Evolutionary conservation across 768 basidiomycete species (phyloP), one percentile per base, ranked within the genome.

Genomic region (Psilocybe subaeruginosa): DNA sequence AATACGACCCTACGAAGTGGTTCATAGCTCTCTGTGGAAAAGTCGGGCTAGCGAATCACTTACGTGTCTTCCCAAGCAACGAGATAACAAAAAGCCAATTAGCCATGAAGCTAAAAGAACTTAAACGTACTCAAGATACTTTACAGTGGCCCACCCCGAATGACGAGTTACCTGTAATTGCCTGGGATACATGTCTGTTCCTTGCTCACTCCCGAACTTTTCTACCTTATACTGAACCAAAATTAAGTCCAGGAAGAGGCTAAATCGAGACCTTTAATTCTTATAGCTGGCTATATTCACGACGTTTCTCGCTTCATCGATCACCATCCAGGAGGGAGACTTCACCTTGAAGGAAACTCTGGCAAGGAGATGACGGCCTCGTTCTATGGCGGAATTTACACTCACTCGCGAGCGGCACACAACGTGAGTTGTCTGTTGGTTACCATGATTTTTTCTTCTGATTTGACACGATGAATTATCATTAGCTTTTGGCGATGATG

Each of bases 1-100:
- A 95, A 73, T 95, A 94, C 69, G 93, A 95, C 71, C 93, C 93
- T 3, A 95, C 95, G 3, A 95, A 97, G 77, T 96, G 95, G 95
- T 95, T 97, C 79, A 97, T 97, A 69, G 85, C 81, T 17, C 64
- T 78, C 43, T 89, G 87, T 66, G 81, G 79, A 19, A 62, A 71
- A 51, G 52, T 93, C 30, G 89, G 93, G 3, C 75, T 95, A 31
- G 95, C 95, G n/a, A 85, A 78, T 47, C 85, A 95, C 70, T 82
- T 97, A 60, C 88, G 90, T 66, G 81, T 85, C 39, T 97, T 97
- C 77, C 93, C 93, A 54, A 87, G 88, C 70, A 93, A 94, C 74
- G 95, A 96, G 73, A 89, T 97, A 67, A 79, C 82, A 60, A 95
- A 95, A 73, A 88, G 94, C 11, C 84, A 85, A 35, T 79, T 92